These are phyloP conservation scores for Rehmannia glutinosa DNA, from an alignment of 257 asterid genomes.

Conservation along the genomic window DNA sequence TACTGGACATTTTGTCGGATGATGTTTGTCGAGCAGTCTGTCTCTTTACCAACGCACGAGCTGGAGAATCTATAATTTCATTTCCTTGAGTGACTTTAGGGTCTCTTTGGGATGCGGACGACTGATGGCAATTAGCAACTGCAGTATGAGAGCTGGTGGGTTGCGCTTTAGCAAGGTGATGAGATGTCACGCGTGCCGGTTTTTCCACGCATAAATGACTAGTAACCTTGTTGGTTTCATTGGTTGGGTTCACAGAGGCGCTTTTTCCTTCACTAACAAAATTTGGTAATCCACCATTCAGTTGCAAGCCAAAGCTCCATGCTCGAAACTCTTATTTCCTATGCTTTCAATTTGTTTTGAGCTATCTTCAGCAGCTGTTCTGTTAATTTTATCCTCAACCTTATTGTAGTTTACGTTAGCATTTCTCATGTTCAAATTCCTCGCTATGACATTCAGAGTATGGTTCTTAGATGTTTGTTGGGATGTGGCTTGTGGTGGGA, in stretches of 20 bases:
- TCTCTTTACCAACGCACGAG: constrained; percentile 21
- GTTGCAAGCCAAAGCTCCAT: constrained; percentile 23
- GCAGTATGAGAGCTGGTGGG: too few species aligned
- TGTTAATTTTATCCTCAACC: too few species aligned
- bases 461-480: constrained; percentile 31
- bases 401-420: too few species aligned
- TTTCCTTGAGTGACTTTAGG: too few species aligned
- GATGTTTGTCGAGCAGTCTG: constrained; percentile 26
- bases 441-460: too few species aligned
- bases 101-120: too few species aligned
- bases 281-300: constrained; percentile 20
- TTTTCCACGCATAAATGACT: constrained; percentile 12
- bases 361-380: too few species aligned
- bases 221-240: constrained; percentile 18
- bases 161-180: constrained; percentile 26
- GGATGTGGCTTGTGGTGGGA: constrained; percentile 26
- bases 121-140: too few species aligned
- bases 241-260: constrained; percentile 18
- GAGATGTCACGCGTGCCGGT: constrained; percentile 21
- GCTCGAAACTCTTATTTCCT: too few species aligned
- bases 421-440: too few species aligned
- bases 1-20: constrained; percentile 25
- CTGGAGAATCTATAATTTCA: constrained; percentile 23
- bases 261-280: constrained; percentile 22
- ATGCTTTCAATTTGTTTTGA: too few species aligned